Evolutionary conservation across 2,329 filamentous ascomycete species (phyloP), one percentile per base, ranked within the genome.

Genomic region (Rutstroemia sp.): DNA sequence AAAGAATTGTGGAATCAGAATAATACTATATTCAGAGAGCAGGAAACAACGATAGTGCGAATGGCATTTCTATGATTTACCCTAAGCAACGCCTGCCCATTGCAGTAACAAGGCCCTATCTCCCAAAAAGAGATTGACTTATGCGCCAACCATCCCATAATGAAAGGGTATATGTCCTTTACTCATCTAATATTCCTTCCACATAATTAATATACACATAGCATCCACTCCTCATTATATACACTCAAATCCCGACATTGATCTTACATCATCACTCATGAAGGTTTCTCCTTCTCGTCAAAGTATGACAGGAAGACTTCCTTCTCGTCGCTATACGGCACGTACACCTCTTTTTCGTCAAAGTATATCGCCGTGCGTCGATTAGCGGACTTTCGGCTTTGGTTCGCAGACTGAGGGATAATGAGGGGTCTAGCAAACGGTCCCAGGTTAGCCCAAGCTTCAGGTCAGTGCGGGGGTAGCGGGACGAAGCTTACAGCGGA

Each of bases 281-380:
- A 17, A 4, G 23, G 10, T 7, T 55, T 51, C 34, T 10, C 12
- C 6, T 55, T 45, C 0, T 45, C 38, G 14, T 44, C 25, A 14
- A 30, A 50, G 21, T 8, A 19, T 25, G 30, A 9, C 3, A n/a
- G 4, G 10, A 55, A 19, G 4, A 54, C 44, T n/a, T 44, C 53
- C n/a, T 51, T 55, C 27, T 55, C 46, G 42, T 55, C 46, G 21
- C 53, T 55, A 9, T 44, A 55, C 23, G 46, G 38, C 9, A 55
- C 17, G 21, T 50, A 50, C 14, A 55, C 53, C 7, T 55, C 53
- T 36, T 51, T 55, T 46, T 55, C 53, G 7, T 55, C 47, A 8
- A 23, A 36, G 9, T 55, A 51, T 27, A 44, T 45, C 3, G 12
- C 30, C 8, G 25, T 50, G 25, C 25, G 40, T 44, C 40, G 40